Percentiles rank a stretch among this genome's conserved stretches.
Conservation (phyloP, 164 flowering plant genomes). For the Santalum album region DNA sequence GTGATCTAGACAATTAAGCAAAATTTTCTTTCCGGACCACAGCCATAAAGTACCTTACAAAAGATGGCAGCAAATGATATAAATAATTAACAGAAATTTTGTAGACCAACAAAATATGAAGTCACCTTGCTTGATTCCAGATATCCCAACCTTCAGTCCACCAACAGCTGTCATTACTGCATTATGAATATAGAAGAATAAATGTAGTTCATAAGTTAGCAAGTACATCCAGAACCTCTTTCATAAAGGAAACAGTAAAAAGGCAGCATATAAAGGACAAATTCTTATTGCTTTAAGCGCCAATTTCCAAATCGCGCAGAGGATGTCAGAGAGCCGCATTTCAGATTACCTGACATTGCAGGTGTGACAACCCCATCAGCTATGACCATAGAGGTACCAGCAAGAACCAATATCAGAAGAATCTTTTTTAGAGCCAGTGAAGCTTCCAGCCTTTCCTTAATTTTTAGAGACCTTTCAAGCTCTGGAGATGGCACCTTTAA, state of each 20-base stretch:
- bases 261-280: too few relatives aligned
- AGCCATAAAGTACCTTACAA: too few relatives aligned
- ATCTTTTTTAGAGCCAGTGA: conserved; percentile 74
- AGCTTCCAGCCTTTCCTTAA: conserved; percentile 83
- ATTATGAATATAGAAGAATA: conserved; percentile 2
- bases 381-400: conserved; percentile 94
- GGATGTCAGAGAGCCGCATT: too few relatives aligned
- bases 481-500: conserved; percentile 96
- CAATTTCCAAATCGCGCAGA: too few relatives aligned
- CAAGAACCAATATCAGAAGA: conserved; percentile 80
- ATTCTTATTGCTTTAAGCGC: too few relatives aligned
- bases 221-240: too few relatives aligned
- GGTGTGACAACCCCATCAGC: conserved; percentile 97
- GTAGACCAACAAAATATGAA: not conserved
- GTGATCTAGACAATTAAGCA: too few relatives aligned
- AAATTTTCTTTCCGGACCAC: too few relatives aligned
- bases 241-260: too few relatives aligned
- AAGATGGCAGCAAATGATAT: too few relatives aligned
- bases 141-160: conserved; percentile 78
- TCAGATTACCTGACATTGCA: conserved; percentile 90
- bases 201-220: not conserved
- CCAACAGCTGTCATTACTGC: conserved; percentile 95
- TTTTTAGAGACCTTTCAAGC: conserved; percentile 90
- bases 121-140: conserved; percentile 66
- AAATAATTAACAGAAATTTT: too few relatives aligned